Base-by-base conservation (phyloP, 2,329 filamentous ascomycete species). In the Atkinsonella hypoxylon region DNA sequence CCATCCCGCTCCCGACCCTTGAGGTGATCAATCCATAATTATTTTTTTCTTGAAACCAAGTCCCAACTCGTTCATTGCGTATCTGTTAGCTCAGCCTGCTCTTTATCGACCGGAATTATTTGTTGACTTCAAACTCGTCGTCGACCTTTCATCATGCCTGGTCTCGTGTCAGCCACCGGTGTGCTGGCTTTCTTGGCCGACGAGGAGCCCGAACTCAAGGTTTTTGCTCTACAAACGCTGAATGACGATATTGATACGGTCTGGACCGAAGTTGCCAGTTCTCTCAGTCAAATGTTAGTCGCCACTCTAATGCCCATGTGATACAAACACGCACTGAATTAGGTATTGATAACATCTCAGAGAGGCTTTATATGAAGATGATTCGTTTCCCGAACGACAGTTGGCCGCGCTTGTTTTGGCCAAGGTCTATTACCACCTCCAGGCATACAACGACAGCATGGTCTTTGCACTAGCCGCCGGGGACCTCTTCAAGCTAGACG, bases 401-500 rank as follows among this genome's bases (percentile, higher is more conserved):
- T 83, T 98, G 51, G 93, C 93, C 50, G 93, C 93, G 49, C 78
- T 98, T 47, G 89, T 98, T 50, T 86, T 95, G 42, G 87, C 93
- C 60, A 98, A 98, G 77, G 89, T 97, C 59, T 98, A 97, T 74
- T 98, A 97, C 66, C 93, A 98, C 66, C 82, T 98, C 49, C 89
- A 96, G 71, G 93, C 93, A 67, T 98, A 98, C 75, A 93, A 96
- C 66, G 93, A 98, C 74, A 96, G 91, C 70, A 97, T 98, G 91
- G 87, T 88, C 48, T 97, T 98, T 69, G 93, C 93, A 56, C 81
- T 98, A 44, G 90, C 89, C 53, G 90, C 93, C 22, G 93, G 93
- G 54, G 88, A 96, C 65, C 82, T 95, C 47, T 96, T 98, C 76
- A 88, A 94, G 72, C 80, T 97, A 57, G 87, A 96, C 62, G 79